Evolutionary conservation across 106 monocot genomes (phyloP), one percentile per base, ranked within the genome.

Genomic region (Phalaenopsis aphrodite): DNA sequence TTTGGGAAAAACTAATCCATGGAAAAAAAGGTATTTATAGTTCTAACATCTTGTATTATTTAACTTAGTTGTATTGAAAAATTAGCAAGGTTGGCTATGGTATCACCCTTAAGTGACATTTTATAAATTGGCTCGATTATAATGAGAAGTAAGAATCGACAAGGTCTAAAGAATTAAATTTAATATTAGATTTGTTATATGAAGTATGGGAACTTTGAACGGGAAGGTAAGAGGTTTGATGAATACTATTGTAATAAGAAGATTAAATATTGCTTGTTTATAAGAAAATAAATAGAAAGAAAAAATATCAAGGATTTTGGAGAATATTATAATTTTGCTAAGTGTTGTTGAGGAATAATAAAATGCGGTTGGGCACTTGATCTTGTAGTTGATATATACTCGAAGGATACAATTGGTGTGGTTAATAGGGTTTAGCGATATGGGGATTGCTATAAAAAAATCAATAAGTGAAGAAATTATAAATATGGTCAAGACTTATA

Each of bases 1-100:
- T 86, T 21, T 97, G 96, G 96, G 89, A 97, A 79, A 90, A 86
- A 55, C 49, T 90, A 55, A 83, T 89, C 71, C 75, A 83, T 82
- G 88, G 84, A 80, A 87, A 80, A 91, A 87, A 86, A 87, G 61
- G 69, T 42, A 42, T 79, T 73, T 61, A 41, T 42, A 43, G 15
- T 65, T 19, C 1, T 71, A 61, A 42, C 8, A 56, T n/a, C 16
- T 45, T 45, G 43, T 45, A 45, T 45, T 45, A 45, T 45, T 45
- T 45, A 45, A 45, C 6, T 45, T 6, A 45, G 6, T 45, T 45
- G 43, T 6, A 45, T 45, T 45, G 43, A 45, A 45, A 45, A 45
- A 45, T 45, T 4, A 45, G 43, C 30, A 30, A 30, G 43, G 43
- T 0, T 3, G 43, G 43, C 43, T 45, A 6, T 3, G 43, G 43